Conservation (phyloP, 139 green algal genomes). For the Chlamydomonas incerta region DNA sequence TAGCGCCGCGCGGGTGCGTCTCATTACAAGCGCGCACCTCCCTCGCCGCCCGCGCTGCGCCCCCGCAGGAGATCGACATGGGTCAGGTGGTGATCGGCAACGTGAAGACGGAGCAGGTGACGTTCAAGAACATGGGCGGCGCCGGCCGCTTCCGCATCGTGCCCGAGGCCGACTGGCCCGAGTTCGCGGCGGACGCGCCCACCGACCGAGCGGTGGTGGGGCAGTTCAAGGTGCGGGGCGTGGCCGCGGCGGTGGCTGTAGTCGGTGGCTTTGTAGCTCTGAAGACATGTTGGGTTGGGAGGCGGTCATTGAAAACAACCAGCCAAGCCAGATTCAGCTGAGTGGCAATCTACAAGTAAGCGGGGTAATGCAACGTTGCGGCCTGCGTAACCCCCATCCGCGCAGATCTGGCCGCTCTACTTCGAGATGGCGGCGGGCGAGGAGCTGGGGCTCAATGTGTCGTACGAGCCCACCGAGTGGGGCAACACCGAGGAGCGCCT, state of each 20-base stretch:
- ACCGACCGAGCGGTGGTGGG: slow-evolving; percentile 49
- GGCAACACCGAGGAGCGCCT: slow-evolving; percentile 47
- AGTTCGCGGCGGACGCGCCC: slow-evolving; percentile 42
- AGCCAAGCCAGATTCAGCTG: no score
- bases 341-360: no score
- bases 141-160: slow-evolving; percentile 62
- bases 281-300: no score
- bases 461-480: slow-evolving; percentile 49
- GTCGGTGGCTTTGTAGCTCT: no score
- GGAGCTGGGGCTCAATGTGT: slow-evolving; percentile 48
- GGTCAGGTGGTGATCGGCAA: slow-evolving; percentile 63
- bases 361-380: no score
- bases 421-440: slow-evolving; percentile 49
- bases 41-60: no score
- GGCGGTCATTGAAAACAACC: no score
- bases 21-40: no score
- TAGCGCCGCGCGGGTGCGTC: no score
- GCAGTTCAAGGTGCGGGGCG: slow-evolving; percentile 42
- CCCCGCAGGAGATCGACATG: slow-evolving; percentile 40
- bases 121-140: slow-evolving; percentile 65
- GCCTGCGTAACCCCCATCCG: not conserved
- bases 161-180: slow-evolving; percentile 53
- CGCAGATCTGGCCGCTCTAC: slow-evolving; percentile 61
- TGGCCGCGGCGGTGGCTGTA: no score
- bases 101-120: slow-evolving; percentile 39